Percentiles rank a stretch among this genome's conserved stretches.
phyloP scores from a whole-genome alignment of 257 asterid species.

The Nemophila menziesii region DNA sequence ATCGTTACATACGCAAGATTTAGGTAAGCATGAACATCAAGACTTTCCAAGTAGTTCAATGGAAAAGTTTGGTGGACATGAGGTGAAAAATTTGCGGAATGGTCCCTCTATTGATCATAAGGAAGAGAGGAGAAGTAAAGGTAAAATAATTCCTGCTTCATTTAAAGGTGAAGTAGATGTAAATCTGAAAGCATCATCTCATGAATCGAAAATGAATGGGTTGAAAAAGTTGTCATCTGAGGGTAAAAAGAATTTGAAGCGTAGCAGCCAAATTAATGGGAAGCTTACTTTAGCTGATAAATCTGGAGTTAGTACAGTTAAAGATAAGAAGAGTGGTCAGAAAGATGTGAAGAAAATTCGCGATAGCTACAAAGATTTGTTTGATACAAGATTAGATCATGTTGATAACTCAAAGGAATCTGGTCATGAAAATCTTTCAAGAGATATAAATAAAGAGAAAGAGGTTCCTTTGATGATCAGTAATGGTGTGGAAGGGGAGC shows the following conservation, averaged over 20 bases:
- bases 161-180: conserved; percentile 18
- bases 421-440: conserved; percentile 22
- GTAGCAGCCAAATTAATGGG: conserved; percentile 32
- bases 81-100: conserved; percentile 17
- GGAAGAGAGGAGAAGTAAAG: conserved; percentile 18
- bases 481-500: conserved; percentile 29
- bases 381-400: conserved; percentile 20
- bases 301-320: conserved; percentile 23
- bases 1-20: conserved; percentile 22
- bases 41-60: conserved; percentile 25
- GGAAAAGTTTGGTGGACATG: conserved; percentile 24
- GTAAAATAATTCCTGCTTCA: conserved; percentile 20
- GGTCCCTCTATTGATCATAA: conserved; percentile 23
- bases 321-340: conserved; percentile 28
- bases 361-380: conserved; percentile 8
- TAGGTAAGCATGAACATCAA: conserved; percentile 16
- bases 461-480: conserved; percentile 31
- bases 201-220: conserved; percentile 22
- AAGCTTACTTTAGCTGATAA: conserved; percentile 22
- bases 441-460: conserved; percentile 33
- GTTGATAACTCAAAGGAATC: conserved; percentile 29
- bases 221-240: conserved; percentile 26
- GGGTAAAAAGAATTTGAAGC: conserved; percentile 37
- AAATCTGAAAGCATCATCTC: conserved; percentile 20
- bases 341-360: conserved; percentile 22